Evolutionary conservation across 2,329 filamentous ascomycete genomes (phyloP).

Genomic region (Talaromyces islandicus): DNA sequence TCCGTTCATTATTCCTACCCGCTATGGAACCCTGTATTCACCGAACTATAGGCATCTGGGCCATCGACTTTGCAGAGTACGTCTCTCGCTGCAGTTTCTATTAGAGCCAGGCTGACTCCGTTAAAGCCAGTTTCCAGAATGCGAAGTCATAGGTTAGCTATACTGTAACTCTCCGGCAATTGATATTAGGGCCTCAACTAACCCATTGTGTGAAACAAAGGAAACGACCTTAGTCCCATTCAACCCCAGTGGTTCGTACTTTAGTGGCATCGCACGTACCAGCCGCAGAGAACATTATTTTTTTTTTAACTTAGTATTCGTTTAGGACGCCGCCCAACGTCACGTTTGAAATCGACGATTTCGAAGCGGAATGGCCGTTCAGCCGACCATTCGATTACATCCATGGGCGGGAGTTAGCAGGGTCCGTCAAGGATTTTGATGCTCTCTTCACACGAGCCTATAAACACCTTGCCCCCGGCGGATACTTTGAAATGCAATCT

Average conservation of each 20-base stretch:
- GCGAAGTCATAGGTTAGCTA: constrained; percentile 10
- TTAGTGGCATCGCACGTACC: neutral
- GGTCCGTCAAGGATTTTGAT: constrained; percentile 15
- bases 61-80: constrained; percentile 12
- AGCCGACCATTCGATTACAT: constrained; percentile 19
- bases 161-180: neutral
- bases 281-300: neutral
- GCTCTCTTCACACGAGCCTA: constrained; percentile 13
- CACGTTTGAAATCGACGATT: constrained; percentile 21
- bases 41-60: constrained; percentile 5
- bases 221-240: constrained; percentile 18
- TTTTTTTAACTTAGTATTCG: neutral
- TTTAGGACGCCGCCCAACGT: constrained; percentile 19
- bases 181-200: neutral
- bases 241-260: constrained; percentile 17
- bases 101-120: neutral
- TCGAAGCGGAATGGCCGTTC: constrained; percentile 19
- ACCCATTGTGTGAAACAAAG: constrained; percentile 1
- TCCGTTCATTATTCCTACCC: neutral
- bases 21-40: neutral
- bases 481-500: constrained; percentile 42
- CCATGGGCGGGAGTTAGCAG: constrained; percentile 18
- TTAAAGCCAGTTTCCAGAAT: constrained; percentile 17
- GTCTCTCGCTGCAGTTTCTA: neutral
- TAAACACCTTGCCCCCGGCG: constrained; percentile 36